These are phyloP conservation scores for Teratosphaeria pseudoeucalypti DNA, from an alignment of 2,329 filamentous ascomycete species.

Conservation along the genomic window DNA sequence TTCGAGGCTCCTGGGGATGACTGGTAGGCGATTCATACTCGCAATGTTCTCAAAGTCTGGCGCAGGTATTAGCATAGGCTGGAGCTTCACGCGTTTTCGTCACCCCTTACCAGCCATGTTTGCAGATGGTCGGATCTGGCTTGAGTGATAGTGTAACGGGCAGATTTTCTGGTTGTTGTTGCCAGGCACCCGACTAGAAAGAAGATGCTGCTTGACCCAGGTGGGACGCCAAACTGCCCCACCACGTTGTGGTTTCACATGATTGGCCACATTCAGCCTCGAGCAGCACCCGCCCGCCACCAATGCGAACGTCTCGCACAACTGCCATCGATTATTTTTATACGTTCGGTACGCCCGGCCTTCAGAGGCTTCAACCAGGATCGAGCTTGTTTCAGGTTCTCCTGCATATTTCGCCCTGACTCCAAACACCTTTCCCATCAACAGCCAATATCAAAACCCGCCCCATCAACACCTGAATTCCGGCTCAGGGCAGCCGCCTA, in stretches of 20 bases:
- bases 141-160: neutral
- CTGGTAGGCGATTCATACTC: conserved; percentile 13
- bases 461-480: neutral
- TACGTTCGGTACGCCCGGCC: neutral
- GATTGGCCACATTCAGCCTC: neutral
- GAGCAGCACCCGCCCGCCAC: neutral
- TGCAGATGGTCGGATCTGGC: neutral
- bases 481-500: neutral
- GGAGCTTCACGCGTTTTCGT: neutral
- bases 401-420: neutral
- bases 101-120: conserved; percentile 15
- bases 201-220: neutral
- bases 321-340: neutral
- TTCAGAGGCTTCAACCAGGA: neutral
- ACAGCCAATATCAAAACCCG: neutral
- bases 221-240: neutral
- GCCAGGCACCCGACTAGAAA: neutral
- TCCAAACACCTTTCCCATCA: neutral
- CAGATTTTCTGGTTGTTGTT: neutral
- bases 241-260: neutral
- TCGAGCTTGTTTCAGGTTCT: neutral
- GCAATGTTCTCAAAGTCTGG: conserved; percentile 25
- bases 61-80: neutral
- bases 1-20: neutral
- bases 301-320: neutral